Base-by-base conservation (phyloP, 1,284 basidiomycete species). In the Earliella scabrosa region DNA sequence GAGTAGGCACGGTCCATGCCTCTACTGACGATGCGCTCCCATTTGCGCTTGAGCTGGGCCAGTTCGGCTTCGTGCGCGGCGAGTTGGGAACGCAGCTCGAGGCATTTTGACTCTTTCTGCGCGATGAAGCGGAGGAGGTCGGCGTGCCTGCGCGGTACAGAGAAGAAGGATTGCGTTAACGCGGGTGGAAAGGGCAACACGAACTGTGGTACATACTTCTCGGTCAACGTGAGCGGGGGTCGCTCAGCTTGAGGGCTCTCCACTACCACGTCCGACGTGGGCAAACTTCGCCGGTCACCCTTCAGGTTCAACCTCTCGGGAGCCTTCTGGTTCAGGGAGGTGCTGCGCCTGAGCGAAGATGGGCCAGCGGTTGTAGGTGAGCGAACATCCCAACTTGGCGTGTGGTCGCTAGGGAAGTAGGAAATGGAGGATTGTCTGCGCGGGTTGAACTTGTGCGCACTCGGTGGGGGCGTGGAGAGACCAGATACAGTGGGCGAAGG, bases 61-160 rank as follows among this genome's bases (percentile, higher is more conserved):
- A 93, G 77, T 64, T 92, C 90, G 1, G 78, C 78, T 72, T 93
- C 90, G 63, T 92, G 88, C 8, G 72, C 67, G 10, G 79, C 77
- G 2, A 92, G 80, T 63, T 90, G 88, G 4, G 85, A 82, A 14
- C 89, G 83, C 35, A 93, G 76, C 56, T 93, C 90, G 40, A 92
- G 80, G 61, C 89, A 92, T 70, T 85, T 88, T 0, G 88, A 82
- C 67, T 93, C 90, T 62, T 92, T 92, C 72, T 92, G 89, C 0
- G 90, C 90, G 52, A 93, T 92, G 62, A 87, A 88, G 27, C 82
- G 86, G 18, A 92, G 73, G 4, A 92, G 75, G 57, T 92, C 90
- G 16, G 86, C 83, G 65, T 93, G 88, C 66, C 90, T 92, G 45
- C 29, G 50, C 29, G 31, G 7, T 14, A 36, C n/a, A 23, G 16